Base-by-base conservation (phyloP, 1,139 yeast species). In the Kurtzmaniella quercitrusa region DNA sequence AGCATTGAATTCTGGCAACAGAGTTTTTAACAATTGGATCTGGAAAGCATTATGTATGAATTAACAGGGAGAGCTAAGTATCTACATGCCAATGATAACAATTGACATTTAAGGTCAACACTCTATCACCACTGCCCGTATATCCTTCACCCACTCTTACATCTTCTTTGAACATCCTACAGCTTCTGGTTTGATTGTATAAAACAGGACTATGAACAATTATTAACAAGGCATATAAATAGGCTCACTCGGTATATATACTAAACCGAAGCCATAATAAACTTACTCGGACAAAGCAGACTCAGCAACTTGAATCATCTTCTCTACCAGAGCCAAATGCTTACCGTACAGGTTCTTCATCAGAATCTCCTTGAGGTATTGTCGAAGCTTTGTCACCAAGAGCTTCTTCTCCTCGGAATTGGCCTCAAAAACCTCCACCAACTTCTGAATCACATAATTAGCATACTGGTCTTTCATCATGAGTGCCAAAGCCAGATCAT, bases 381-480 rank as follows among this genome's bases (percentile, higher is more conserved):
- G 80, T 57, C 81, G 73, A 48, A 83, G 79, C 51, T 82, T 81
- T 42, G 73, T 67, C 41, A 85, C 84, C 52, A 85, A 70, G 29
- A 77, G 59, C 42, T 68, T 74, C 66, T 82, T 83, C 51, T 88
- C 89, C 31, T 74, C 75, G 43, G 86, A 85, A 48, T 75, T 77
- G 8, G 94, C 79, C 53, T 69, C 75, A 51, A 73, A 72, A 2
- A 87, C 86, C 53, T 88, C 96, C 34, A 93, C 90, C 55, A 94
- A 75, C 62, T 93, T 93, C 65, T 93, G 98, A 46, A 93, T 89
- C 39, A 93, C 99, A 60, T 93, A 93, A 63, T 93, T 93, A 17
- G 98, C 98, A 66, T 85, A 94, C 61, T 93, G 98, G 63, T 93
- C 98, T 61, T 89, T 88, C 90, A 94, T 91, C 98, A 93, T 90